Evolutionary conservation across 208 protist species (phyloP).

Genomic region (Lotmaria passim): DNA sequence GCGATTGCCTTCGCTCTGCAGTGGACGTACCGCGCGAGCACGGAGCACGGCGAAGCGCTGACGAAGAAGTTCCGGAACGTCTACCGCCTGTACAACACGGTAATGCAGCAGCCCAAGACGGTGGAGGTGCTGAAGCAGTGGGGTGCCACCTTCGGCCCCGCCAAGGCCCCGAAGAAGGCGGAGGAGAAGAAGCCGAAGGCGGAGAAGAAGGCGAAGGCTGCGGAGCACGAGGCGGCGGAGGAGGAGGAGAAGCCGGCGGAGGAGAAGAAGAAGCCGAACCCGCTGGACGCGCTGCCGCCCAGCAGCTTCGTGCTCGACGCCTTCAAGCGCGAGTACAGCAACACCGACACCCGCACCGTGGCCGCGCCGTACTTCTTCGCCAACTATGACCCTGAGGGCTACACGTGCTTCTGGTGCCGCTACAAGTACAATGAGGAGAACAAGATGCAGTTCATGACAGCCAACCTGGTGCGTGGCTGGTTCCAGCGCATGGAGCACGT

Average conservation of each 20-base stretch:
- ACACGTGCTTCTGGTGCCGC: slow-evolving; percentile 75
- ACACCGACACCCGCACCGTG: slow-evolving; percentile 75
- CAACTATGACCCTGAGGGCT: slow-evolving; percentile 68
- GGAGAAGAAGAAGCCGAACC: slow-evolving; percentile 78
- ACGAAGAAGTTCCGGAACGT: slow-evolving; percentile 65
- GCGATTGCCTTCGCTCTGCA: slow-evolving; percentile 68
- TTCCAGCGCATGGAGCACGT: slow-evolving; percentile 89
- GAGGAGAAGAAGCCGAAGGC: slow-evolving; percentile 38
- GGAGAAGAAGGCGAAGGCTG: slow-evolving; percentile 36
- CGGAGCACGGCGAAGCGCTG: slow-evolving; percentile 50
- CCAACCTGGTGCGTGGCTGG: slow-evolving; percentile 81
- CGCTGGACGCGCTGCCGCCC: slow-evolving; percentile 59
- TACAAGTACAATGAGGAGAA: slow-evolving; percentile 89
- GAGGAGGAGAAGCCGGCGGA: slow-evolving; percentile 50
- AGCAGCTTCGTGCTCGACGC: slow-evolving; percentile 75
- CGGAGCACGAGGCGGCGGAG: slow-evolving; percentile 47
- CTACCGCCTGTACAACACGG: slow-evolving; percentile 80
- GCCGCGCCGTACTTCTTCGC: slow-evolving; percentile 76
- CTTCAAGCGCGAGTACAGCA: slow-evolving; percentile 84
- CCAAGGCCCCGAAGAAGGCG: slow-evolving; percentile 43
- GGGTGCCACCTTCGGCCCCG: slow-evolving; percentile 49
- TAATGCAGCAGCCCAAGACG: slow-evolving; percentile 79
- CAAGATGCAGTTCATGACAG: slow-evolving; percentile 87
- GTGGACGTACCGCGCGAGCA: slow-evolving; percentile 51
- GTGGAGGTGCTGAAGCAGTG: slow-evolving; percentile 59